phyloP scores from a whole-genome alignment of 2,329 filamentous ascomycete species.

The Seiridium cupressi region DNA sequence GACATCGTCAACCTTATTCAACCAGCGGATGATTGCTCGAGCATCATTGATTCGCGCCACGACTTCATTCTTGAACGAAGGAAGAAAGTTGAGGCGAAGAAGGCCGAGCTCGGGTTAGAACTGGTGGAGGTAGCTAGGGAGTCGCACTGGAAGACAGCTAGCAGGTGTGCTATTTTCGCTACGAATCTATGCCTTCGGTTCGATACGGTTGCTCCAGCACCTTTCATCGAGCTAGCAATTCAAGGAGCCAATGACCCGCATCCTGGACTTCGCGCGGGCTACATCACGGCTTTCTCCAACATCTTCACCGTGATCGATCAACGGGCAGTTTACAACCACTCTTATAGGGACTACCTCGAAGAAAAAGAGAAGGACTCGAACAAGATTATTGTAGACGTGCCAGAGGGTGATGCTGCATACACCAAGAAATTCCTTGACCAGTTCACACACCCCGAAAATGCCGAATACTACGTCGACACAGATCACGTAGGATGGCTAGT shows the following conservation, averaged over 20 bases:
- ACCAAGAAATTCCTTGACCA: slow-evolving; percentile 74
- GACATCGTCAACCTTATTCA: slow-evolving; percentile 69
- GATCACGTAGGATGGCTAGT: slow-evolving; percentile 96
- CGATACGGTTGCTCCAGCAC: slow-evolving; percentile 76
- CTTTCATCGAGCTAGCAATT: slow-evolving; percentile 80
- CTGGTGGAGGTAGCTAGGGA: slow-evolving; percentile 73
- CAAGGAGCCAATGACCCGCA: slow-evolving; percentile 86
- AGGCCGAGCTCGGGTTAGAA: slow-evolving; percentile 76
- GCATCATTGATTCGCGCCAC: slow-evolving; percentile 64
- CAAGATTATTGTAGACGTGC: slow-evolving; percentile 71
- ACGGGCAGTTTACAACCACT: slow-evolving; percentile 80
- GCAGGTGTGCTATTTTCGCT: slow-evolving; percentile 84
- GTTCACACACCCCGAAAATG: slow-evolving; percentile 70
- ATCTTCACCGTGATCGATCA: slow-evolving; percentile 86
- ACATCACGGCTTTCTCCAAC: slow-evolving; percentile 72
- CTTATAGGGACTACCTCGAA: slow-evolving; percentile 81
- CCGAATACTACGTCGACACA: slow-evolving; percentile 86
- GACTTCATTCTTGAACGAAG: slow-evolving; percentile 74
- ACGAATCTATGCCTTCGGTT: slow-evolving; percentile 91
- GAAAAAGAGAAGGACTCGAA: slow-evolving; percentile 78
- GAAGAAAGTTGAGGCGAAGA: slow-evolving; percentile 77
- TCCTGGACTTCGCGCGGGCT: slow-evolving; percentile 78
- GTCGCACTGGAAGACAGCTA: slow-evolving; percentile 96
- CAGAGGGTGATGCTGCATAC: slow-evolving; percentile 73
- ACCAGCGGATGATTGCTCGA: slow-evolving; percentile 62